A percentile compares a stretch with the other conserved stretches of the same genome.
Evolutionary conservation across 1,284 basidiomycete species (phyloP).

Genomic region (Leccinum pachyderme): DNA sequence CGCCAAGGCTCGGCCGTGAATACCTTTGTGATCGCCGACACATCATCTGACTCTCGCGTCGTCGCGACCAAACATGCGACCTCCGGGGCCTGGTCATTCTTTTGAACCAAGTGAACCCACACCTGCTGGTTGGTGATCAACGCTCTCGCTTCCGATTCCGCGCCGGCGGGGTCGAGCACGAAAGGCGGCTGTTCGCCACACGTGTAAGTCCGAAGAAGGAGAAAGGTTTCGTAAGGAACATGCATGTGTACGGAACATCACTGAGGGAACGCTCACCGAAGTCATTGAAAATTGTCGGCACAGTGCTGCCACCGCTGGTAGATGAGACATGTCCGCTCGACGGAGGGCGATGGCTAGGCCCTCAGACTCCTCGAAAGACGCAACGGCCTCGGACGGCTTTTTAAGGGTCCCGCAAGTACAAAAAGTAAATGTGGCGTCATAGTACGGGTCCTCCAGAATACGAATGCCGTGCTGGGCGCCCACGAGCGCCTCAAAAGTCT

Average conservation of each 20-base stretch:
- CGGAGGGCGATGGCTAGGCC: conserved; percentile 40
- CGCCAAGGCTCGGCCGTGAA: conserved; percentile 44
- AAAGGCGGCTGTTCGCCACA: conserved; percentile 41
- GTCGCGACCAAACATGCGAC: conserved; percentile 66
- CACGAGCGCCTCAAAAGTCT: conserved; percentile 43
- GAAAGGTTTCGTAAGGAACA: not conserved
- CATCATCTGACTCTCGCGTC: conserved; percentile 41
- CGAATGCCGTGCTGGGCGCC: conserved; percentile 37
- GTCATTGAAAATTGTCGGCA: conserved; percentile 58
- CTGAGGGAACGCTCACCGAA: conserved; percentile 46
- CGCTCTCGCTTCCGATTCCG: no score
- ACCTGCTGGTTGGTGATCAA: conserved; percentile 48
- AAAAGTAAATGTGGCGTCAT: conserved; percentile 57
- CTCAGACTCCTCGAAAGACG: not conserved
- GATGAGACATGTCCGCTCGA: conserved; percentile 44
- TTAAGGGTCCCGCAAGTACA: conserved; percentile 48
- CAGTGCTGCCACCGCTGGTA: conserved; percentile 41
- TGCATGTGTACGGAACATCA: not conserved
- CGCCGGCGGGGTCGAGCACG: no score
- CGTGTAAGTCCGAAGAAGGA: not conserved
- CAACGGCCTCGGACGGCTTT: conserved; percentile 22
- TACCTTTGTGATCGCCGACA: conserved; percentile 51
- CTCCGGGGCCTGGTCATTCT: conserved; percentile 24
- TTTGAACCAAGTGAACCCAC: conserved; percentile 58
- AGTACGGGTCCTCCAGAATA: conserved; percentile 46